These are phyloP conservation scores for Aspergillus japonicus DNA, from an alignment of 2,329 filamentous ascomycete genomes.

Conservation along the genomic window DNA sequence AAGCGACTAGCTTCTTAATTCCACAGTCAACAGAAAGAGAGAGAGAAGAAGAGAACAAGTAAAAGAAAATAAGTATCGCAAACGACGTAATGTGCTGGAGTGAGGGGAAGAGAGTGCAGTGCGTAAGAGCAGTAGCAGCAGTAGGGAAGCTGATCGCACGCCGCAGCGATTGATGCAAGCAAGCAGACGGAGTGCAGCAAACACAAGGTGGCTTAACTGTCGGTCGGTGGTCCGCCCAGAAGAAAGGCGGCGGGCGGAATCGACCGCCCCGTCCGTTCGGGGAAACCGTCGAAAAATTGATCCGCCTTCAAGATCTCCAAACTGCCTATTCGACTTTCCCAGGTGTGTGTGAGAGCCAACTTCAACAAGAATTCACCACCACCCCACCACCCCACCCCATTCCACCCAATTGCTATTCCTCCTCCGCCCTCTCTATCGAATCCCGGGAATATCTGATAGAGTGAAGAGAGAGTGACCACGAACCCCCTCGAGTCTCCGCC, in stretches of 20 bases:
- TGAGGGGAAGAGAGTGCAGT: not conserved
- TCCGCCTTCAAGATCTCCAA: conserved; percentile 24
- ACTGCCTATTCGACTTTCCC: not conserved
- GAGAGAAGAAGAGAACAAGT: no score
- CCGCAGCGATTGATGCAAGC: not conserved
- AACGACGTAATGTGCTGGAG: not conserved
- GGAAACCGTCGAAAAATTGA: conserved; percentile 38
- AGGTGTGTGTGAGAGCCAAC: no score
- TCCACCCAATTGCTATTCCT: not conserved
- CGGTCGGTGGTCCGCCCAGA: no score
- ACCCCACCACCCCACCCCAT: conserved; percentile 10
- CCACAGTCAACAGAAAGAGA: no score
- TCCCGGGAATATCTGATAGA: not conserved
- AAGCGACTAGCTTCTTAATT: no score
- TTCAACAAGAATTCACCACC: conserved; percentile 11
- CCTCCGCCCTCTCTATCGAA: not conserved
- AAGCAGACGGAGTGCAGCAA: not conserved
- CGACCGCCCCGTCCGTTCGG: conserved; percentile 17
- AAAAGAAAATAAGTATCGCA: not conserved
- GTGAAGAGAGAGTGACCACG: not conserved
- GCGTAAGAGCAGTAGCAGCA: no score
- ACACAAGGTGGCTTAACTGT: no score
- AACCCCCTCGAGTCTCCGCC: not conserved
- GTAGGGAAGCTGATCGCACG: not conserved
- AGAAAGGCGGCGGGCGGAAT: conserved; percentile 10